phyloP scores from a whole-genome alignment of 2,329 filamentous ascomycete genomes.

The Apiospora malaysiana region DNA sequence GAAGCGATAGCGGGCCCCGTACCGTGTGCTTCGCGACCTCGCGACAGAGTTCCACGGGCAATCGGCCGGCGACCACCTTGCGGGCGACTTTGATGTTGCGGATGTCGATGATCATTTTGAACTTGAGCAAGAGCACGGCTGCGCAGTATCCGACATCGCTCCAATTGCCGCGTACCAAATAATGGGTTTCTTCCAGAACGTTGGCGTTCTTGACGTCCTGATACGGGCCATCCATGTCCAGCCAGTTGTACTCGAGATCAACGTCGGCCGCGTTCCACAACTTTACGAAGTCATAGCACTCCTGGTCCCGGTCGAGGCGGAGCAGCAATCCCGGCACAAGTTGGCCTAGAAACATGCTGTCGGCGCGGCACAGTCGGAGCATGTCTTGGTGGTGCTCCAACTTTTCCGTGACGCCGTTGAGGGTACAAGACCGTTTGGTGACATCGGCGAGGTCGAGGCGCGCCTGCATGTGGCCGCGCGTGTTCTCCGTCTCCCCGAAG shows the following conservation, averaged over 20 bases:
- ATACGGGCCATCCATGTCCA: slow-evolving; percentile 37
- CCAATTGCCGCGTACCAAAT: slow-evolving; percentile 20
- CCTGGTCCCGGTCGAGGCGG: slow-evolving; percentile 54
- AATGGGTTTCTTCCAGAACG: slow-evolving; percentile 29
- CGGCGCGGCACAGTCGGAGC: slow-evolving; percentile 49
- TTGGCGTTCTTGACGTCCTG: slow-evolving; percentile 32
- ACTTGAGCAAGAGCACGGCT: slow-evolving; percentile 33
- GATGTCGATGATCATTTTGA: slow-evolving; percentile 38
- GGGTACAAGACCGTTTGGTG: slow-evolving; percentile 41
- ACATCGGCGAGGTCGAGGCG: slow-evolving; percentile 40
- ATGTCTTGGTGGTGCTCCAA: slow-evolving; percentile 50
- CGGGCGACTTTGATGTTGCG: slow-evolving; percentile 32
- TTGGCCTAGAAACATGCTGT: slow-evolving; percentile 51
- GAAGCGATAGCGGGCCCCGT: slow-evolving; percentile 33
- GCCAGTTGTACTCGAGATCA: slow-evolving; percentile 43
- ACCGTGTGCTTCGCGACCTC: slow-evolving; percentile 31
- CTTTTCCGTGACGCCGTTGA: slow-evolving; percentile 42
- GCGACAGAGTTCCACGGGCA: slow-evolving; percentile 31
- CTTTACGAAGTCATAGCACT: slow-evolving; percentile 53
- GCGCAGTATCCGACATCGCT: slow-evolving; percentile 25
- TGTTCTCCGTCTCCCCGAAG: slow-evolving; percentile 50
- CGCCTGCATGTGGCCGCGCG: slow-evolving; percentile 51
- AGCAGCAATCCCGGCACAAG: slow-evolving; percentile 49
- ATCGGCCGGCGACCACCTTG: slow-evolving; percentile 27
- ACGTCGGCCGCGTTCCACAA: slow-evolving; percentile 40